phyloP scores from a whole-genome alignment of 148 eudicot species.

The Pouteria glomerata region DNA sequence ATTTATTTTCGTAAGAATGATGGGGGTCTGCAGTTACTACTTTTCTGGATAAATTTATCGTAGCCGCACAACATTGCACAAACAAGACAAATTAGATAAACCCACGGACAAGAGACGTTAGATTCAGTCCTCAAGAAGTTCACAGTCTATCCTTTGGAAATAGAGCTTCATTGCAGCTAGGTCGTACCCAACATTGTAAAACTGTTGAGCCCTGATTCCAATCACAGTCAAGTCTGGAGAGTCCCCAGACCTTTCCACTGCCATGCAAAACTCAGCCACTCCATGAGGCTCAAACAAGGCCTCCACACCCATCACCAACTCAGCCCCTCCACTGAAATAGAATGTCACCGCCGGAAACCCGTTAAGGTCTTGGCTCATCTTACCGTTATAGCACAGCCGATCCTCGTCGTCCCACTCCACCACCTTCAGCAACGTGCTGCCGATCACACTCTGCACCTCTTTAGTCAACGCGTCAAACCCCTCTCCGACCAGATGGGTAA shows the following conservation, averaged over 20 bases:
- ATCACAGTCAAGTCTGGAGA: neutral
- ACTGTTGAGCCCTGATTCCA: constrained; percentile 26
- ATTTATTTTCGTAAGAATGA: no score
- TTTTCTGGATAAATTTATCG: no score
- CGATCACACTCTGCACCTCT: no score
- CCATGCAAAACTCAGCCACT: constrained; percentile 13
- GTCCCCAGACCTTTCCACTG: neutral
- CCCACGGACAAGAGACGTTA: no score
- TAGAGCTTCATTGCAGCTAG: constrained; percentile 8
- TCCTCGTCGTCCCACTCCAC: no score
- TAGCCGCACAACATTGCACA: no score
- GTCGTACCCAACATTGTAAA: constrained; percentile 28
- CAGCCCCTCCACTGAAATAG: constrained; percentile 21
- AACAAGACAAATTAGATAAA: no score
- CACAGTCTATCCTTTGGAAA: constrained; percentile 26
- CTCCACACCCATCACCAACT: constrained; percentile 12
- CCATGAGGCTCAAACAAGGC: neutral
- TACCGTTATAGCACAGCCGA: constrained; percentile 12
- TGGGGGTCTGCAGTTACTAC: no score
- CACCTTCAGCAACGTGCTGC: no score
- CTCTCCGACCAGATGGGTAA: neutral
- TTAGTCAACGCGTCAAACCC: no score
- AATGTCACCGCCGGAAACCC: constrained; percentile 29
- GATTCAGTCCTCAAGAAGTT: constrained; percentile 12
- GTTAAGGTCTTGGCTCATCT: neutral